Conservation (phyloP, 2,329 filamentous ascomycete genomes). For the Calonectria naviculata region DNA sequence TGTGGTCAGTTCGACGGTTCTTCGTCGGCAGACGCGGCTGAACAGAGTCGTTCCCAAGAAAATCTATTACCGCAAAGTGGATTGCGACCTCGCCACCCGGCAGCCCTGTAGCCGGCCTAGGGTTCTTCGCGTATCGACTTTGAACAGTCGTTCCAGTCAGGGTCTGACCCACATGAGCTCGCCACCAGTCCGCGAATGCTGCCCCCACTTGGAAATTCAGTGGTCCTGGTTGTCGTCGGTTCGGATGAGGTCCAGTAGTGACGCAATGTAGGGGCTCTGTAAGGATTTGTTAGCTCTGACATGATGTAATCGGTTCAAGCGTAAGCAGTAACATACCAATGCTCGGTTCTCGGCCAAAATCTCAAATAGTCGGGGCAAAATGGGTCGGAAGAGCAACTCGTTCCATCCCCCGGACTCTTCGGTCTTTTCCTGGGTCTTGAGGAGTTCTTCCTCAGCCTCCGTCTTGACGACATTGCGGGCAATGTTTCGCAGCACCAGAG, state of each 20-base stretch:
- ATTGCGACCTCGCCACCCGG: slow-evolving; percentile 4
- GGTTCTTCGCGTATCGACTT: slow-evolving; percentile 8
- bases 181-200: slow-evolving; percentile 16
- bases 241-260: slow-evolving; percentile 52
- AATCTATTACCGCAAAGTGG: slow-evolving; percentile 18
- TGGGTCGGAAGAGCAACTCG: slow-evolving; percentile 73
- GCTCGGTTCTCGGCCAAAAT: slow-evolving; percentile 76
- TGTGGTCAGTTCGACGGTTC: slow-evolving; percentile 12
- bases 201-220: slow-evolving; percentile 24
- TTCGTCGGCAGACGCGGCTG: slow-evolving; percentile 17
- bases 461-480: slow-evolving; percentile 75
- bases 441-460: slow-evolving; percentile 65
- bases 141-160: slow-evolving; percentile 11
- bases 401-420: slow-evolving; percentile 70
- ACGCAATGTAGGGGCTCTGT: slow-evolving; percentile 54
- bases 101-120: slow-evolving; percentile 9
- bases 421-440: slow-evolving; percentile 58
- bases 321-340: slow-evolving; percentile 56
- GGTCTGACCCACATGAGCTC: slow-evolving; percentile 20
- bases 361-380: slow-evolving; percentile 73
- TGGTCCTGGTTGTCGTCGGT: slow-evolving; percentile 42
- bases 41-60: slow-evolving; percentile 11
- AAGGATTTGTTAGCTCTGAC: slow-evolving; percentile 27
- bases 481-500: slow-evolving; percentile 82
- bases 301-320: slow-evolving; percentile 5